Percentiles rank a stretch among this genome's conserved stretches.
These are phyloP conservation scores for Daldinia childiae DNA, from an alignment of 495 filamentous ascomycete genomes.

Conservation along the genomic window DNA sequence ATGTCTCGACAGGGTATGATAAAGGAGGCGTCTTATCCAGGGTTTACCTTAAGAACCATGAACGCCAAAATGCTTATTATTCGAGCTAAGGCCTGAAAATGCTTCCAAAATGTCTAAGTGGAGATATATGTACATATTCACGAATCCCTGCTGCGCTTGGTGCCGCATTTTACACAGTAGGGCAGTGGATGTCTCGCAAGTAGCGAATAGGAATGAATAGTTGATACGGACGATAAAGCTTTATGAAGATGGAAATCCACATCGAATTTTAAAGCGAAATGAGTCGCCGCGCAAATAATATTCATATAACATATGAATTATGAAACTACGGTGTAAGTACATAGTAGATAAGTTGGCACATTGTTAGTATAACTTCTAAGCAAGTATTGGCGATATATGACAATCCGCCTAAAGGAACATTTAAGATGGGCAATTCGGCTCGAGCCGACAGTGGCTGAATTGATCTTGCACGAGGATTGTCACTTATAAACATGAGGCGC, in stretches of 20 bases:
- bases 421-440: constrained; percentile 26
- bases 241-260: constrained; percentile 8
- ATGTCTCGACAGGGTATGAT: constrained; percentile 17
- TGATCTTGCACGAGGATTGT: constrained; percentile 1
- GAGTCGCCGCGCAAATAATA: constrained; percentile 2
- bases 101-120: constrained; percentile 14
- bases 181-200: constrained; percentile 10
- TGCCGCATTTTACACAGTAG: constrained; percentile 16
- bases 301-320: neutral
- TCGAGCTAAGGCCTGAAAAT: constrained; percentile 1
- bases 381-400: neutral
- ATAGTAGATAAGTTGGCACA: no score
- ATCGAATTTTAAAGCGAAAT: constrained; percentile 16
- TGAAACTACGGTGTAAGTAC: neutral
- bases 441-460: constrained; percentile 33
- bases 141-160: constrained; percentile 5
- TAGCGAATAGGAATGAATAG: constrained; percentile 9
- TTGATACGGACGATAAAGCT: neutral
- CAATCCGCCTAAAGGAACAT: neutral
- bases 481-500: constrained; percentile 14
- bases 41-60: neutral
- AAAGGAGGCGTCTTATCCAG: constrained; percentile 8
- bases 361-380: neutral
- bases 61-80: constrained; percentile 8
- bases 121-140: neutral